A percentile compares a stretch with the other conserved stretches of the same genome.
These are phyloP conservation scores for Musa acuminata DNA, from an alignment of 176 grass and related monocot species.

Conservation along the genomic window DNA sequence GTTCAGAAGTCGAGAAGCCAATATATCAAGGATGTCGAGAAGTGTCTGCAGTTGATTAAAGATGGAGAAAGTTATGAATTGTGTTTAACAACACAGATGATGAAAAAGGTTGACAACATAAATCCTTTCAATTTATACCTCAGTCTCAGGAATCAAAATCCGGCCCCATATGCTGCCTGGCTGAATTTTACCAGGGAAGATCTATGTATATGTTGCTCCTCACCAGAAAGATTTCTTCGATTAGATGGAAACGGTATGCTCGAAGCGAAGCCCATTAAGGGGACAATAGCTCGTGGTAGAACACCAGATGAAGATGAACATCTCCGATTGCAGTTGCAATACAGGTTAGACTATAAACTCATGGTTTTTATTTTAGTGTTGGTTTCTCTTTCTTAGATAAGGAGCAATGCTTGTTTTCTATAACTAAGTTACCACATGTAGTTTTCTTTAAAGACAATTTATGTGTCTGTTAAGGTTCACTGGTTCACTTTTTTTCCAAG, in stretches of 20 bases:
- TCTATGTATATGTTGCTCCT: constrained; percentile 85
- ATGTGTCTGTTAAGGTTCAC: not conserved
- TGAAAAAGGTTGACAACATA: constrained; percentile 41
- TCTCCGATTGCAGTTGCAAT: constrained; percentile 72
- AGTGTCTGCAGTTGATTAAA: constrained; percentile 57
- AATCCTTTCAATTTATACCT: constrained; percentile 60
- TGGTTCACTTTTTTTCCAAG: not conserved
- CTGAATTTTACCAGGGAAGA: constrained; percentile 77
- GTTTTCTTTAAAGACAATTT: not conserved
- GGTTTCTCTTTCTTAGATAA: not conserved
- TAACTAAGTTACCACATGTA: not conserved
- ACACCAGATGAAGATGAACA: constrained; percentile 79
- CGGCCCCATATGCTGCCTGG: constrained; percentile 90
- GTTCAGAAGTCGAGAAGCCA: constrained; percentile 72
- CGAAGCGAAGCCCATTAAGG: constrained; percentile 98
- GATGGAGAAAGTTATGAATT: constrained; percentile 95
- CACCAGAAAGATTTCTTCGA: constrained; percentile 81
- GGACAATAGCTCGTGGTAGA: constrained; percentile 81
- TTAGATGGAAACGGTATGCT: constrained; percentile 50
- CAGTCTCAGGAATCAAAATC: constrained; percentile 75
- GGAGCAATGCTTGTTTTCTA: not conserved
- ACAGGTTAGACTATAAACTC: constrained; percentile 43
- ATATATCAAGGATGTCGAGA: constrained; percentile 72
- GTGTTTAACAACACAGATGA: constrained; percentile 91
- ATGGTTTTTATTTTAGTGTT: not conserved